phyloP scores from a whole-genome alignment of 768 basidiomycete species.

The Lentinula aciculospora region DNA sequence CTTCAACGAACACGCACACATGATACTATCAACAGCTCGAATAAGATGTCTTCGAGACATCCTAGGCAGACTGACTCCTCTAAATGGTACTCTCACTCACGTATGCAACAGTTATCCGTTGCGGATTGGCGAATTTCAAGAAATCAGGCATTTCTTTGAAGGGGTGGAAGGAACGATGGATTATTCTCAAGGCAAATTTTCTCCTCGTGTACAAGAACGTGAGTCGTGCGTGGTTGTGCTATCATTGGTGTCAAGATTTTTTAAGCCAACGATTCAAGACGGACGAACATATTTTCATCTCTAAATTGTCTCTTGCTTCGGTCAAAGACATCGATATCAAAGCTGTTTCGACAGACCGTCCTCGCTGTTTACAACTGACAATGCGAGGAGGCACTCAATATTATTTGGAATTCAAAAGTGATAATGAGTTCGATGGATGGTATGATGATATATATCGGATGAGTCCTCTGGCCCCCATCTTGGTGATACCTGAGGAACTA shows the following conservation, averaged over 20 bases:
- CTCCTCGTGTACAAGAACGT: slow-evolving; percentile 13
- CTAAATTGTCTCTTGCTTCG: neutral
- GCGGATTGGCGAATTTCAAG: slow-evolving; percentile 12
- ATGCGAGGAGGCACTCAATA: neutral
- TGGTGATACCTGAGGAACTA: slow-evolving; percentile 1
- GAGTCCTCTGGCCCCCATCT: neutral
- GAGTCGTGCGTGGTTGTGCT: neutral
- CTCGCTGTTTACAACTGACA: neutral
- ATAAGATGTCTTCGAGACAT: neutral
- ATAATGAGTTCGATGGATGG: neutral
- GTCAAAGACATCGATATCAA: neutral
- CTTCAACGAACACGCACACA: neutral
- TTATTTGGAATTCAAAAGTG: neutral
- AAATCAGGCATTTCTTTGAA: slow-evolving; percentile 15
- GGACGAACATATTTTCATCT: neutral
- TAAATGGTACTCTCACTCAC: neutral
- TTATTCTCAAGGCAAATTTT: slow-evolving; percentile 13
- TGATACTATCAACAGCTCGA: neutral
- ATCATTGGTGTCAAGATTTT: neutral
- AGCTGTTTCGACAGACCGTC: neutral
- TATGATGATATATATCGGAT: neutral
- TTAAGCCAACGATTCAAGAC: neutral
- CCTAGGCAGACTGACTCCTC: neutral
- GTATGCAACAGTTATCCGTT: slow-evolving; percentile 7
- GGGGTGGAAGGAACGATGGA: slow-evolving; percentile 14